phyloP scores from a whole-genome alignment of 495 filamentous ascomycete species.

The Aspergillus saccharolyticus region DNA sequence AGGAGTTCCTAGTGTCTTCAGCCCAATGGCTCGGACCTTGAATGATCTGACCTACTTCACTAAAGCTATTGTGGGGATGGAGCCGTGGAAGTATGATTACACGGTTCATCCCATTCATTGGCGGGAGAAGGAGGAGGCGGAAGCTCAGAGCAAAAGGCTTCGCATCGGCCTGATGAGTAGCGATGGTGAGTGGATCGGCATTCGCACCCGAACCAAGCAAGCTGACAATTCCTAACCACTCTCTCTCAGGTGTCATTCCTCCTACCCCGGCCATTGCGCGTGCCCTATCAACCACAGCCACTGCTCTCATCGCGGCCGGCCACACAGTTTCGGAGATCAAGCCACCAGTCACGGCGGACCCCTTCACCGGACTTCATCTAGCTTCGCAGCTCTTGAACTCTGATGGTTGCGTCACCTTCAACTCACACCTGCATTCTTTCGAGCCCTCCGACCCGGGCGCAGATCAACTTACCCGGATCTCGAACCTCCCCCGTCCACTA shows the following conservation, averaged over 20 bases:
- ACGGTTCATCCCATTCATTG: constrained; percentile 81
- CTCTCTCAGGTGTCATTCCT: constrained; percentile 62
- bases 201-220: background rate
- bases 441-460: constrained; percentile 82
- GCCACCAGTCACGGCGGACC: constrained; percentile 52
- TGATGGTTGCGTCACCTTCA: constrained; percentile 81
- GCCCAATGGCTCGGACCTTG: constrained; percentile 87
- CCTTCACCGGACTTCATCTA: constrained; percentile 71
- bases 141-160: constrained; percentile 56
- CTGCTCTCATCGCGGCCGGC: constrained; percentile 62
- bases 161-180: constrained; percentile 72
- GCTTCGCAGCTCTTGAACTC: constrained; percentile 81
- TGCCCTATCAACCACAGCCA: constrained; percentile 65
- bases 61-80: constrained; percentile 70
- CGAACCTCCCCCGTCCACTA: constrained; percentile 65
- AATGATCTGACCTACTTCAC: constrained; percentile 83
- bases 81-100: constrained; percentile 90
- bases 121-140: constrained; percentile 55
- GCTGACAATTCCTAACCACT: constrained; percentile 1
- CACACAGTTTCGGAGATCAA: constrained; percentile 72
- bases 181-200: constrained; percentile 52
- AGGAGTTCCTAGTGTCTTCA: constrained; percentile 83
- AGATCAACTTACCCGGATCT: constrained; percentile 63
- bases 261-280: constrained; percentile 80
- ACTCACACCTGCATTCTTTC: constrained; percentile 66